These are phyloP conservation scores for Fusarium palustre DNA, from an alignment of 2,329 filamentous ascomycete genomes.

Conservation along the genomic window DNA sequence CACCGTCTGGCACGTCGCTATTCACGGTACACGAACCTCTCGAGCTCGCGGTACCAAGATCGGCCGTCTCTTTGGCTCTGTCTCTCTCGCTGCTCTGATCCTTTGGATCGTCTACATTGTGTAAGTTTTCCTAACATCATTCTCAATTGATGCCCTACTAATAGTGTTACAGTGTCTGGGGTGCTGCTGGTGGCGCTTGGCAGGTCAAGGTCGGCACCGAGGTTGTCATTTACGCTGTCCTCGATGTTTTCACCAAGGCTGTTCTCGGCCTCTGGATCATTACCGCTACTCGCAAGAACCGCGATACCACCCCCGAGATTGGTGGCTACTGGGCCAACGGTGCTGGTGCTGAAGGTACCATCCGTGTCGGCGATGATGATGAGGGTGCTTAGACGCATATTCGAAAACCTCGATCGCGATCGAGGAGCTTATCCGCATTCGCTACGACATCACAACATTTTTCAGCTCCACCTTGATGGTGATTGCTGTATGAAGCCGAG, in stretches of 20 bases:
- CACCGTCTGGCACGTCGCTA: conserved; percentile 53
- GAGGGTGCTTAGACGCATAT: conserved; percentile 39
- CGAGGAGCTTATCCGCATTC: not conserved
- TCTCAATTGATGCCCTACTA: not conserved
- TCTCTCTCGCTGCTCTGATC: conserved; percentile 41
- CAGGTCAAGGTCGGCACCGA: conserved; percentile 47
- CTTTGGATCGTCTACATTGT: conserved; percentile 48
- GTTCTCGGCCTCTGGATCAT: conserved; percentile 51
- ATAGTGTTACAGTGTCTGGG: conserved; percentile 42
- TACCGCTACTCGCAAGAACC: conserved; percentile 52
- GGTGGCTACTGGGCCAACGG: conserved; percentile 56
- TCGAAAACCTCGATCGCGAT: not conserved
- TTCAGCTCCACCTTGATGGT: not conserved
- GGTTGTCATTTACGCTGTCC: conserved; percentile 48
- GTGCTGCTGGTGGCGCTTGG: conserved; percentile 44
- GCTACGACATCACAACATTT: not conserved
- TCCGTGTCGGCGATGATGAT: conserved; percentile 56
- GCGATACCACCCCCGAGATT: conserved; percentile 54
- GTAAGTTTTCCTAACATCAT: conserved; percentile 29
- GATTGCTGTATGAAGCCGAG: not conserved
- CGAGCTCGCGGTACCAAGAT: conserved; percentile 42
- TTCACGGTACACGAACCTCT: conserved; percentile 43
- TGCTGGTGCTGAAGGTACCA: conserved; percentile 52
- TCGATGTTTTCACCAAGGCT: conserved; percentile 49
- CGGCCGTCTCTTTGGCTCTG: conserved; percentile 45